Evolutionary conservation across 2,329 filamentous ascomycete species (phyloP), one percentile per base, ranked within the genome.

Genomic region (Hypoxylon sp.): DNA sequence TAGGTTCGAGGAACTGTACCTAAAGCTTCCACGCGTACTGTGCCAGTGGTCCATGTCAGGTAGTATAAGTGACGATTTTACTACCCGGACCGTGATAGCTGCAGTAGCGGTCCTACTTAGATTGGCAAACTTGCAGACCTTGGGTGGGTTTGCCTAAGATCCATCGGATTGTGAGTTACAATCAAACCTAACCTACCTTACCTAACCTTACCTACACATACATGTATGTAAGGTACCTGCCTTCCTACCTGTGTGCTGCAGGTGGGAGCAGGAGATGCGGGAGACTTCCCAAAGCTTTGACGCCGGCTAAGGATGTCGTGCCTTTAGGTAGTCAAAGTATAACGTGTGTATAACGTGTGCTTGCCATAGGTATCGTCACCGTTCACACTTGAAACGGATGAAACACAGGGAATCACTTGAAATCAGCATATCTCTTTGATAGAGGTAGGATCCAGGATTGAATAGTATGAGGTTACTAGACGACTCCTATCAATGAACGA

Each of bases 201-300:
- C 14, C 23, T 52, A 56, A 54, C 41, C 50, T 46, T 47, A 32
- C 39, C 45, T 39, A 69, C 30, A 54, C 46, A 67, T 67, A 41
- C 16, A 9, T 19, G 16, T 41, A 64, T 65, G 50, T 50, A 63
- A 63, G 60, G 64, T 58, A 68, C 61, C 30, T 58, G 37, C 11
- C 19, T 41, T 7, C 25, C 25, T 43, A 48, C 30, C 54, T 23
- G 34, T 27, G 43, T n/a, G n/a, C n/a, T n/a, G 25, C 14, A 53
- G 43, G 48, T 41, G 45, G 39, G 43, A 57, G 39, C 23, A 52
- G 11, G 21, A 59, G 21, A 16, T 52, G 39, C 34, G 43, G 50
- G 45, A 65, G 39, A 41, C 37, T 56, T 51, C 45, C 37, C 46
- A 48, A 8, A 46, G 34, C 32, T 21, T 46, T 54, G 51, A 61